These are phyloP conservation scores for Volvox reticuliferus DNA, from an alignment of 139 green algal species.

Conservation along the genomic window DNA sequence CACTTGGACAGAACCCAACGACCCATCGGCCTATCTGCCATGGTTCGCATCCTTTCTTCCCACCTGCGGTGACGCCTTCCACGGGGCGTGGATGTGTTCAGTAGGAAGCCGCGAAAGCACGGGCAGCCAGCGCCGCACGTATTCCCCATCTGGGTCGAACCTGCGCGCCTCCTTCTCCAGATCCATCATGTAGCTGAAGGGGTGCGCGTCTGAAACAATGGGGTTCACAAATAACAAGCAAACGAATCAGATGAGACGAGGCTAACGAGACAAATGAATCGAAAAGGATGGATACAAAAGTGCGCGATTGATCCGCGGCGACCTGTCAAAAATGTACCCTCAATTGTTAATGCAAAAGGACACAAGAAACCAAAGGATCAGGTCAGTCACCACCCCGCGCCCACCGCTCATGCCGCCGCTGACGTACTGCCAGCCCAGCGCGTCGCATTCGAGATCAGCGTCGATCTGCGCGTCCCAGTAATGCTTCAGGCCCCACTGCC, in stretches of 20 bases:
- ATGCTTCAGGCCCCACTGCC: conserved; percentile 97
- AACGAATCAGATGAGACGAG: no score
- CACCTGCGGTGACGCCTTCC: conserved; percentile 73
- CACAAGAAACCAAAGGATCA: no score
- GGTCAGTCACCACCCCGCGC: neutral
- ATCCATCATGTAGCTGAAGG: conserved; percentile 88
- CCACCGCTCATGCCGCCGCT: conserved; percentile 74
- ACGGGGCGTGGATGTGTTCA: conserved; percentile 73
- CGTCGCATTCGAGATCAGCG: conserved; percentile 93
- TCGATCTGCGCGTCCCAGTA: conserved; percentile 95
- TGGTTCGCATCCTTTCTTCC: neutral
- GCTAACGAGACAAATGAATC: no score
- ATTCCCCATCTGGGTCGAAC: conserved; percentile 90
- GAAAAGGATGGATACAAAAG: no score
- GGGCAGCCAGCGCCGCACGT: conserved; percentile 92
- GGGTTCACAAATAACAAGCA: no score
- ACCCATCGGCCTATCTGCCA: no score
- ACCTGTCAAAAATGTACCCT: no score
- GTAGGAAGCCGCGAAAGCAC: conserved; percentile 82
- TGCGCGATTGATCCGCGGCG: no score
- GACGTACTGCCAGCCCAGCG: conserved; percentile 90
- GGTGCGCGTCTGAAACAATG: conserved; percentile 80
- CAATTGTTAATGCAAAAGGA: no score
- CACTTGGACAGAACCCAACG: no score
- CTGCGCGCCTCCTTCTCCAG: conserved; percentile 66